Conservation (phyloP, 2,329 filamentous ascomycete genomes). For the Alternaria alternata region DNA sequence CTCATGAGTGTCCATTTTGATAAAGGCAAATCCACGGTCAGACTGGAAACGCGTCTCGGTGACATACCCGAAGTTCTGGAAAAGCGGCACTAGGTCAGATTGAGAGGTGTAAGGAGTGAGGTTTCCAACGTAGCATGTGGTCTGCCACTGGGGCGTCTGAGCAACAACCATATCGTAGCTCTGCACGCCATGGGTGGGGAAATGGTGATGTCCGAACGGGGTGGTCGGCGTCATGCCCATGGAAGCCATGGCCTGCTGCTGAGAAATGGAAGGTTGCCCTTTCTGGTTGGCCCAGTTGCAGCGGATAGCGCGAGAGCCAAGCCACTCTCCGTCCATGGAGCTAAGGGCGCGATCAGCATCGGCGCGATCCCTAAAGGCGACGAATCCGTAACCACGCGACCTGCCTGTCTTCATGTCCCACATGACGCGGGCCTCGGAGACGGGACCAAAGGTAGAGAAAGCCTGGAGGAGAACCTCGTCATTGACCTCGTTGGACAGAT, state of each 20-base stretch:
- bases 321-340: conserved; percentile 99
- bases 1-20: conserved; percentile 99
- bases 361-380: conserved; percentile 90
- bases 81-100: conserved; percentile 94
- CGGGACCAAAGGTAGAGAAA: conserved; percentile 93
- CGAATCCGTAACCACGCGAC: conserved; percentile 96
- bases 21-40: conserved; percentile 96
- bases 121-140: conserved; percentile 97
- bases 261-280: conserved; percentile 97
- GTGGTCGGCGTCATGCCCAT: conserved; percentile 99
- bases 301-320: conserved; percentile 95
- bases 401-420: conserved; percentile 99
- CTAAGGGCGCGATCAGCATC: conserved; percentile 96
- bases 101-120: conserved; percentile 97
- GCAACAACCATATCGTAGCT: conserved; percentile 97
- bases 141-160: conserved; percentile 98
- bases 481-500: conserved; percentile 98
- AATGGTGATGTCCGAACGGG: conserved; percentile 95
- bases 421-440: conserved; percentile 98
- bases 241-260: conserved; percentile 94
- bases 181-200: conserved; percentile 94
- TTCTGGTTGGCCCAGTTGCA: conserved; percentile 99
- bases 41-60: conserved; percentile 98
- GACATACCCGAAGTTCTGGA: conserved; percentile 98
- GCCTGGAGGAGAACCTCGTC: conserved; percentile 93